Percentiles rank a stretch among this genome's conserved stretches.
Conservation (phyloP, 805 yeast species). For the Kodamaea sagamina region DNA sequence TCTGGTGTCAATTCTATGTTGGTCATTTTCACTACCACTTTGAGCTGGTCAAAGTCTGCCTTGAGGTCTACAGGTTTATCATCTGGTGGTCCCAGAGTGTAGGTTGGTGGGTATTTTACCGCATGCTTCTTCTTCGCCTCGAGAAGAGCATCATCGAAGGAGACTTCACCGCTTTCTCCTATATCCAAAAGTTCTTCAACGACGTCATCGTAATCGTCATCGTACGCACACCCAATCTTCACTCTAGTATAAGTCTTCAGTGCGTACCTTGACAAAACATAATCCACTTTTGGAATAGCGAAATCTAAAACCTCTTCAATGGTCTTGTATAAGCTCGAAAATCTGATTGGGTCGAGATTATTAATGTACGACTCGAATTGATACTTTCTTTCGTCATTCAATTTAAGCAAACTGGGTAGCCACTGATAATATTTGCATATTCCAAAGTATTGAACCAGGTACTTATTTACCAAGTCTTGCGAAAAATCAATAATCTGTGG, state of each 20-base stretch:
- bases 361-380: slow-evolving; percentile 39
- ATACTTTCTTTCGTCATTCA: slow-evolving; percentile 15
- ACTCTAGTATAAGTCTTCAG: slow-evolving; percentile 16
- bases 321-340: slow-evolving; percentile 26
- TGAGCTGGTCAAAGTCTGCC: slow-evolving; percentile 22
- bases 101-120: slow-evolving; percentile 1
- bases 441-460: slow-evolving; percentile 10
- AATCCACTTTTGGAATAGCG: slow-evolving; percentile 35
- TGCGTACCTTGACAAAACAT: slow-evolving; percentile 25
- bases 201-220: not conserved
- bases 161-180: slow-evolving; percentile 1
- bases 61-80: slow-evolving; percentile 18
- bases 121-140: not conserved
- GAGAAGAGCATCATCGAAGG: not conserved
- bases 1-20: slow-evolving; percentile 45
- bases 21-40: slow-evolving; percentile 43
- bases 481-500: slow-evolving; percentile 8
- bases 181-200: not conserved
- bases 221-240: not conserved
- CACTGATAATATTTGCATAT: slow-evolving; percentile 17
- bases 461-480: not conserved
- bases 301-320: slow-evolving; percentile 33
- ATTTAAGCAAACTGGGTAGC: slow-evolving; percentile 19
- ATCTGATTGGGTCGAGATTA: slow-evolving; percentile 38
- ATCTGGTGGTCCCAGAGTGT: slow-evolving; percentile 7